Base-by-base conservation (phyloP, 768 basidiomycete species). In the Xerocomellus intermedius region DNA sequence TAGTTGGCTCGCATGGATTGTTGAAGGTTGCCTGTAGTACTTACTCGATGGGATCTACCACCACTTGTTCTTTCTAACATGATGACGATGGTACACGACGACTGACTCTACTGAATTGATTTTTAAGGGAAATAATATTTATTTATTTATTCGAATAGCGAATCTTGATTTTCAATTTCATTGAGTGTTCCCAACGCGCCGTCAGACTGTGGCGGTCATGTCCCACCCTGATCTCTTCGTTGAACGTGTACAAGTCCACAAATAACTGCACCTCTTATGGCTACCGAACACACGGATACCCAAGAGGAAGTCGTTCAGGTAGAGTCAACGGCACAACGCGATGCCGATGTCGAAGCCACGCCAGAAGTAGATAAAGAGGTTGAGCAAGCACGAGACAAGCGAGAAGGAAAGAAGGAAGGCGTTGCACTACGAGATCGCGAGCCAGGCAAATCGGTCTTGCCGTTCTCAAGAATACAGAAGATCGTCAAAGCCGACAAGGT, bases 401-500 rank as follows among this genome's bases (percentile, higher is more conserved):
- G 56, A 21, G 61, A 54, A 49, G 54, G 52, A 37, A 72, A 52
- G 36, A 68, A 66, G 50, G 67, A 67, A 16, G 44, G 17, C 2
- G 12, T 46, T 4, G 37, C 42, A 19, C 46, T 24, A 12, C 63
- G 53, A 22, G 68, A 70, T 52, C 72, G 79, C 48, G 77, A 77
- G 48, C 72, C 74, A 2, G 92, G 93, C 33, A 92, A 85, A 63
- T 85, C 91, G 2, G 57, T 88, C 21, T 73, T 94, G 43, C 93
- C 93, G 0, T 78, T 89, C 49, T 75, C 87, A 2, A 80, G 89
- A 56, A 87, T 95, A 38, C 91, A 92, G 69, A 85, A 79, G 73
- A 91, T 94, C 45, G 78, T 93, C 59, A 94, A 91, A 64, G 91
- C 87, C 7, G 93, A 95, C 72, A 87, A 87, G 77, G 93, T 82